Percentiles rank a stretch among this genome's conserved stretches.
Evolutionary conservation across 1,139 yeast genomes (phyloP).

Genomic region (Geotrichum aggregatum): DNA sequence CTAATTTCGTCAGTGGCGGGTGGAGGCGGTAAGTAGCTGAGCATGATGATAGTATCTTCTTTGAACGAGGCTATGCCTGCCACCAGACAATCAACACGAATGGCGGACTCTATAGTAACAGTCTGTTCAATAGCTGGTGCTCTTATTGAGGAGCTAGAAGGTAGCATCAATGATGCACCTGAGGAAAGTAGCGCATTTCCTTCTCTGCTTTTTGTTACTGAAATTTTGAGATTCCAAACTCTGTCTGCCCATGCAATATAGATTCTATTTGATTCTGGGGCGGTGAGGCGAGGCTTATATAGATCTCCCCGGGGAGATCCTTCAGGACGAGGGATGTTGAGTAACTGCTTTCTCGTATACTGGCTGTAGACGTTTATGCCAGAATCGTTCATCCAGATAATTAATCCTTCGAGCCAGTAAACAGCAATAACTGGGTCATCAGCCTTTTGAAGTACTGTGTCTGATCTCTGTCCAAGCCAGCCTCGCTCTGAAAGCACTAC

Average conservation of each 20-base stretch:
- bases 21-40: constrained; percentile 42
- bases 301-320: constrained; percentile 70
- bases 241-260: constrained; percentile 80
- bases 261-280: constrained; percentile 64
- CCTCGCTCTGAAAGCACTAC: constrained; percentile 69
- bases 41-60: constrained; percentile 32
- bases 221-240: constrained; percentile 66
- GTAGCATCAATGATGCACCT: constrained; percentile 39
- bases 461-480: constrained; percentile 83
- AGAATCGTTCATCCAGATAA: constrained; percentile 80
- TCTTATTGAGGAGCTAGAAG: constrained; percentile 30
- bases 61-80: constrained; percentile 76
- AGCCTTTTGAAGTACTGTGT: constrained; percentile 56
- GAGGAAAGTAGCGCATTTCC: constrained; percentile 16
- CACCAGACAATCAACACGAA: constrained; percentile 56
- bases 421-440: constrained; percentile 73
- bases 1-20: constrained; percentile 23
- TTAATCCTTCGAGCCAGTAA: constrained; percentile 51
- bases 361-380: constrained; percentile 53
- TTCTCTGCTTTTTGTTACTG: constrained; percentile 19
- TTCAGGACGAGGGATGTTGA: constrained; percentile 54
- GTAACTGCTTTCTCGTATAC: constrained; percentile 35
- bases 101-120: constrained; percentile 54
- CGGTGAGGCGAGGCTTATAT: constrained; percentile 74
- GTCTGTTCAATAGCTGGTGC: constrained; percentile 45